Evolutionary conservation across 2,329 filamentous ascomycete genomes (phyloP).

Genomic region (Colletotrichum musae): DNA sequence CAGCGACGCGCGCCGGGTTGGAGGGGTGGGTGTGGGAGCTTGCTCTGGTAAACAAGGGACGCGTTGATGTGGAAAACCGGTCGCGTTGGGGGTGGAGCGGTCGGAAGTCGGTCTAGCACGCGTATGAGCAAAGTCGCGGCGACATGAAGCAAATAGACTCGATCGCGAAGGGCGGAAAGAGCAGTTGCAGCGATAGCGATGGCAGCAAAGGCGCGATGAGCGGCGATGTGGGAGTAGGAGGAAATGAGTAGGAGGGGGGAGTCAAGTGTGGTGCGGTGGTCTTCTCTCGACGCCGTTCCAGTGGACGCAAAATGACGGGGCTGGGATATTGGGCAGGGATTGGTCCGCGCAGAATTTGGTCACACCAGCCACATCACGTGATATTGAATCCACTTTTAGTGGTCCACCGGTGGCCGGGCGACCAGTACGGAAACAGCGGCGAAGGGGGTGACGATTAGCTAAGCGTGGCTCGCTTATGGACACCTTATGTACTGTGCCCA

Average conservation of each 20-base stretch:
- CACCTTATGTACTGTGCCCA: too few species aligned
- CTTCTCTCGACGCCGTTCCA: conserved; percentile 38
- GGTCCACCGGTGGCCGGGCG: conserved; percentile 31
- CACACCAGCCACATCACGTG: conserved; percentile 42
- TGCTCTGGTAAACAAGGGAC: conserved; percentile 45
- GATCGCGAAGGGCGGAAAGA: conserved; percentile 35
- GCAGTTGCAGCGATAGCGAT: conserved; percentile 38
- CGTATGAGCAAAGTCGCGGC: conserved; percentile 30
- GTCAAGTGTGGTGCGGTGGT: conserved; percentile 39
- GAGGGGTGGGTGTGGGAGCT: conserved; percentile 31
- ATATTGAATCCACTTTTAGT: conserved; percentile 22
- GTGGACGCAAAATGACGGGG: conserved; percentile 42
- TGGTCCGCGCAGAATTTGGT: conserved; percentile 37
- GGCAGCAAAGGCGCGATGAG: conserved; percentile 39
- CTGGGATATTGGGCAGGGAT: conserved; percentile 40
- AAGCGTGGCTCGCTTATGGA: neutral
- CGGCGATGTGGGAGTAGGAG: conserved; percentile 40
- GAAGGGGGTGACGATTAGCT: conserved; percentile 9
- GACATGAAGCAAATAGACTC: conserved; percentile 40
- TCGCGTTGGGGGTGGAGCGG: conserved; percentile 40
- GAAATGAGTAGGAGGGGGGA: conserved; percentile 41
- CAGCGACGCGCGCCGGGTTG: conserved; percentile 39
- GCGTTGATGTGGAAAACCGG: conserved; percentile 42
- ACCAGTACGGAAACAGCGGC: conserved; percentile 36
- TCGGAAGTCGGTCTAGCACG: conserved; percentile 35